phyloP scores from a whole-genome alignment of 108 stramenopile genomes.

The Skeletonema potamos region DNA sequence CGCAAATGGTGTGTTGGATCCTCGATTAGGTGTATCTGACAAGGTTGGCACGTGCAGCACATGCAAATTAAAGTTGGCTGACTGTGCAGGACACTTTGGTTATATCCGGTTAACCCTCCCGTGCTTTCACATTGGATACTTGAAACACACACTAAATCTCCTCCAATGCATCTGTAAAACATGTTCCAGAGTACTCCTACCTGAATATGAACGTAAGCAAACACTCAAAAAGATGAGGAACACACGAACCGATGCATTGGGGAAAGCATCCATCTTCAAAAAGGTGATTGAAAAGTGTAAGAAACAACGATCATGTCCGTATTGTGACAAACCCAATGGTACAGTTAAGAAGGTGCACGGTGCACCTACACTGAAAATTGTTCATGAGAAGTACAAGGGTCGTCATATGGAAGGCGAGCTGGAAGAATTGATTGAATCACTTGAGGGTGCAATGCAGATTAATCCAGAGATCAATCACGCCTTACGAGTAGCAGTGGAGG shows the following conservation, averaged over 20 bases:
- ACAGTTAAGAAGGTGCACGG: slow-evolving; percentile 96
- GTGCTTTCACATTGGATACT: slow-evolving; percentile 97
- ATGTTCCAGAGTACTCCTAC: slow-evolving; percentile 91
- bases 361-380: slow-evolving; percentile 89
- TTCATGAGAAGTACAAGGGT: slow-evolving; percentile 92
- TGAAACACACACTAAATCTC: slow-evolving; percentile 90
- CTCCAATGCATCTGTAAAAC: slow-evolving; percentile 97
- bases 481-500: slow-evolving; percentile 59
- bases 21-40: slow-evolving; percentile 93
- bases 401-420: slow-evolving; percentile 74
- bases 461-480: slow-evolving; percentile 76
- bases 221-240: slow-evolving; percentile 79
- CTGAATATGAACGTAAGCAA: slow-evolving; percentile 61
- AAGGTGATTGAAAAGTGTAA: slow-evolving; percentile 94
- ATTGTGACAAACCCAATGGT: slow-evolving; percentile 90
- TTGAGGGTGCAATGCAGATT: slow-evolving; percentile 60
- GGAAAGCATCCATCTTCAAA: slow-evolving; percentile 72
- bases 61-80: slow-evolving; percentile 88
- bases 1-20: slow-evolving; percentile 89
- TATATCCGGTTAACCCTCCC: slow-evolving; percentile 95
- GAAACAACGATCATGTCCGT: slow-evolving; percentile 81
- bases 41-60: slow-evolving; percentile 89
- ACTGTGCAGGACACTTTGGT: slow-evolving; percentile 97
- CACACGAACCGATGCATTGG: slow-evolving; percentile 82
- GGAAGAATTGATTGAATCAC: slow-evolving; percentile 58